A percentile compares a stretch with the other conserved stretches of the same genome.
These are phyloP conservation scores for Pleodorina starrii DNA, from an alignment of 139 green algal species.

Conservation along the genomic window DNA sequence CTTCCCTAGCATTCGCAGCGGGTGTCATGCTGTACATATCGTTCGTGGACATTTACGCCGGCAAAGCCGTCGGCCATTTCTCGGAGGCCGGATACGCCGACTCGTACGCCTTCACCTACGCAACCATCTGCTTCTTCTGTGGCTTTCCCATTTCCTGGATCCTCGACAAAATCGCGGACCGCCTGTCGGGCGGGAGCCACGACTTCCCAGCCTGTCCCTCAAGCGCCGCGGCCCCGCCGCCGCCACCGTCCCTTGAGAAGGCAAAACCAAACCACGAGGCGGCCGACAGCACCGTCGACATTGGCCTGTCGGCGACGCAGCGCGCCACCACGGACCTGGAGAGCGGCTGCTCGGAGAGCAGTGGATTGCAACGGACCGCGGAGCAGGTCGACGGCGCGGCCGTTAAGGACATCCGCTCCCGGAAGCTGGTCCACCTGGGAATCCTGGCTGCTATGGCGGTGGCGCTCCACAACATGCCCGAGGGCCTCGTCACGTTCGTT, in stretches of 20 bases:
- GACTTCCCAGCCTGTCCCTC: neutral
- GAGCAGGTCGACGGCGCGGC: too few relatives aligned
- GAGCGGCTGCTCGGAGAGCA: too few relatives aligned
- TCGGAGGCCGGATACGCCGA: neutral
- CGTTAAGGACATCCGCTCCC: neutral
- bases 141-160: constrained; percentile 29
- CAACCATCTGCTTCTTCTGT: constrained; percentile 16
- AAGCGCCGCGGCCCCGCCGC: too few relatives aligned
- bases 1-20: neutral
- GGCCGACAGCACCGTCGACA: too few relatives aligned
- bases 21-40: constrained; percentile 20
- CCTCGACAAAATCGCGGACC: constrained; percentile 7
- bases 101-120: constrained; percentile 3
- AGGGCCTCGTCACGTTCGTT: constrained; percentile 38
- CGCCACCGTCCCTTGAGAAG: too few relatives aligned
- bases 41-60: constrained; percentile 8
- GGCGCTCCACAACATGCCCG: constrained; percentile 32
- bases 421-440: constrained; percentile 10
- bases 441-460: constrained; percentile 18
- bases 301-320: too few relatives aligned
- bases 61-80: constrained; percentile 14
- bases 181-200: neutral
- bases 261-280: too few relatives aligned
- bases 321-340: too few relatives aligned
- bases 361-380: too few relatives aligned